These are phyloP conservation scores for Comarum palustre DNA, from an alignment of 306 rosid species.

Conservation along the genomic window DNA sequence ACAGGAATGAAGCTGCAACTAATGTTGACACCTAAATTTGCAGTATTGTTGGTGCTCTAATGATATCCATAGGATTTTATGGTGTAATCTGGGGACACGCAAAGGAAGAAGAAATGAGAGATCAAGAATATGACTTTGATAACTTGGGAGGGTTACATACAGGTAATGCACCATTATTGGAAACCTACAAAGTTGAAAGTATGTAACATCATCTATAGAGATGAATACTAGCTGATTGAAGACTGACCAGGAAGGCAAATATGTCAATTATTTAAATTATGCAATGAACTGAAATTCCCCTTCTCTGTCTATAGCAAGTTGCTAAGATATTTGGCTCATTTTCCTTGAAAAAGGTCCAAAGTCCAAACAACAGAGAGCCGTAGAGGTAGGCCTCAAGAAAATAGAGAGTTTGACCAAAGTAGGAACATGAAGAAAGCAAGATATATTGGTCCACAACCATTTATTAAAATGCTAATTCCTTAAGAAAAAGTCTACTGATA, in stretches of 20 bases:
- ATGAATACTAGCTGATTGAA: neutral
- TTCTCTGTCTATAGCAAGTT: neutral
- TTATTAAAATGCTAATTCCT: neutral
- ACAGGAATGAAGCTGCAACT: constrained; percentile 5
- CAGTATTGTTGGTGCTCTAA: constrained; percentile 71
- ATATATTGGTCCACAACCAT: neutral
- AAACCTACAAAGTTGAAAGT: constrained; percentile 6
- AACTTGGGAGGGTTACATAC: constrained; percentile 27
- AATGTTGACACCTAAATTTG: neutral
- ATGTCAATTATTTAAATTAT: neutral
- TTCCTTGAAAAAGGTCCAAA: neutral
- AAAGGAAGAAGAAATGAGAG: constrained; percentile 44
- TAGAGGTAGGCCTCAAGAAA: neutral
- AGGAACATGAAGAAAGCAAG: neutral
- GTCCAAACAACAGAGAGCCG: neutral
- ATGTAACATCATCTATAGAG: neutral
- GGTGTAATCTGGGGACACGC: constrained; percentile 85
- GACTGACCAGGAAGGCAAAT: neutral
- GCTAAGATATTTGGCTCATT: neutral
- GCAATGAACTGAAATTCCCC: neutral
- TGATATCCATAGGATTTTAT: constrained; percentile 70
- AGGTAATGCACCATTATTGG: constrained; percentile 17
- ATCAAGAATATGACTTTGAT: constrained; percentile 24
- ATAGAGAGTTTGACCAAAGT: neutral
- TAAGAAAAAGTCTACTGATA: neutral